phyloP scores from a whole-genome alignment of 495 filamentous ascomycete species.

The Neurospora tetrasperma region DNA sequence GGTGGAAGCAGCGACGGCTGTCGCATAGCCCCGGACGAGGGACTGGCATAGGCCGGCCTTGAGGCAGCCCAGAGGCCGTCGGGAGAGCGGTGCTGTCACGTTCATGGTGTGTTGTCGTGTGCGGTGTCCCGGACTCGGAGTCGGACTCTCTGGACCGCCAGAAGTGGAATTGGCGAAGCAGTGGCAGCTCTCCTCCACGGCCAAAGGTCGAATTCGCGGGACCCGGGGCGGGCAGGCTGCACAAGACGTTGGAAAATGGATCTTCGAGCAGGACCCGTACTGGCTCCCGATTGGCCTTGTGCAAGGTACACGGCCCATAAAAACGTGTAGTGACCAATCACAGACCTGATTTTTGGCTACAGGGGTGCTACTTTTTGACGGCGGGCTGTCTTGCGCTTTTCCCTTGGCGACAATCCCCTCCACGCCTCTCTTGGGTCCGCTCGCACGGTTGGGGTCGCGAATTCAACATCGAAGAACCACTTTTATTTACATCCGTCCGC shows the following conservation, averaged over 20 bases:
- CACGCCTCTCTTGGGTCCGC: not conserved
- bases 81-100: constrained; percentile 31
- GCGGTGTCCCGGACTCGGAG: constrained; percentile 7
- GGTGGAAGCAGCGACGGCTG: constrained; percentile 17
- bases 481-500: constrained; percentile 5
- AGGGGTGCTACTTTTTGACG: not conserved
- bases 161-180: constrained; percentile 1
- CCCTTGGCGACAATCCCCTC: not conserved
- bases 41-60: constrained; percentile 43
- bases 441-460: not conserved
- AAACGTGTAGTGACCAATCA: not conserved
- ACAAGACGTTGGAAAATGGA: not conserved
- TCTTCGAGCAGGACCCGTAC: not conserved
- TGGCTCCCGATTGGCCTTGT: not conserved
- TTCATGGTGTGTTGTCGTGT: constrained; percentile 42
- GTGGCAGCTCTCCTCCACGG: not conserved
- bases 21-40: constrained; percentile 8
- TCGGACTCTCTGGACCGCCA: not conserved
- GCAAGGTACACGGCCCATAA: not conserved
- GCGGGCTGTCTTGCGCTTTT: not conserved
- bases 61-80: constrained; percentile 60
- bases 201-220: not conserved
- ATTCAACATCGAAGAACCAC: not conserved
- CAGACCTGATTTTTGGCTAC: not conserved
- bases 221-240: not conserved